phyloP scores from a whole-genome alignment of 2,329 filamentous ascomycete genomes.

The Clonostachys chloroleuca region DNA sequence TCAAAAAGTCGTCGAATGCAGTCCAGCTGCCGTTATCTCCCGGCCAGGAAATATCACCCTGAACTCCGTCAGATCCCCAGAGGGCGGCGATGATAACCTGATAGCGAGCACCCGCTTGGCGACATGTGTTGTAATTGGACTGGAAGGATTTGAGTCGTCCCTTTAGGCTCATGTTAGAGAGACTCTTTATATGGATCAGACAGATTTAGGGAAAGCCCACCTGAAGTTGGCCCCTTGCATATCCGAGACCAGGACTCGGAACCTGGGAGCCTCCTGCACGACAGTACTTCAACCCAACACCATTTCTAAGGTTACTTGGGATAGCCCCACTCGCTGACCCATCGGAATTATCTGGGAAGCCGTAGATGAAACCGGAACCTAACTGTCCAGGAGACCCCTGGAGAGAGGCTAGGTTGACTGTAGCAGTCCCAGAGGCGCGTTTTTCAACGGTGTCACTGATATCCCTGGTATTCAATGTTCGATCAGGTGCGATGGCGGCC shows the following conservation, averaged over 20 bases:
- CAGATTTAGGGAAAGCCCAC: too few species aligned
- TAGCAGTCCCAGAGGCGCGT: background rate
- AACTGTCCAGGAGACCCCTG: background rate
- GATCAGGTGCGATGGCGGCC: too few species aligned
- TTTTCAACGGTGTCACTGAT: too few species aligned
- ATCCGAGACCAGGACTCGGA: background rate
- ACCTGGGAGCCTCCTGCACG: conserved; percentile 7
- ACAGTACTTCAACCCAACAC: conserved; percentile 3
- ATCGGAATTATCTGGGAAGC: conserved; percentile 4
- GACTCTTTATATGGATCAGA: too few species aligned
- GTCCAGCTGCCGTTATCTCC: conserved; percentile 45
- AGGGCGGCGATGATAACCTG: too few species aligned
- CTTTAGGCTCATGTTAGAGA: too few species aligned
- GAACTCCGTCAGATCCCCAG: conserved; percentile 40
- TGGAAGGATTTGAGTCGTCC: too few species aligned
- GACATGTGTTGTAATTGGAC: too few species aligned
- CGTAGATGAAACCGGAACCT: conserved; percentile 7
- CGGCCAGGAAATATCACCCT: conserved; percentile 19
- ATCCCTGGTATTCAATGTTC: too few species aligned
- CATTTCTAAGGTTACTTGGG: conserved; percentile 3
- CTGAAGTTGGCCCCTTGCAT: background rate
- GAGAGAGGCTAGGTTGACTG: conserved; percentile 1
- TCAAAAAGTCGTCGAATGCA: conserved; percentile 34
- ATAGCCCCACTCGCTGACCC: conserved; percentile 2
- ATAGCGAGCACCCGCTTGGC: too few species aligned